A percentile compares a stretch with the other conserved stretches of the same genome.
phyloP scores from a whole-genome alignment of 1,284 basidiomycete genomes.

The Apiotrichum siamense region DNA sequence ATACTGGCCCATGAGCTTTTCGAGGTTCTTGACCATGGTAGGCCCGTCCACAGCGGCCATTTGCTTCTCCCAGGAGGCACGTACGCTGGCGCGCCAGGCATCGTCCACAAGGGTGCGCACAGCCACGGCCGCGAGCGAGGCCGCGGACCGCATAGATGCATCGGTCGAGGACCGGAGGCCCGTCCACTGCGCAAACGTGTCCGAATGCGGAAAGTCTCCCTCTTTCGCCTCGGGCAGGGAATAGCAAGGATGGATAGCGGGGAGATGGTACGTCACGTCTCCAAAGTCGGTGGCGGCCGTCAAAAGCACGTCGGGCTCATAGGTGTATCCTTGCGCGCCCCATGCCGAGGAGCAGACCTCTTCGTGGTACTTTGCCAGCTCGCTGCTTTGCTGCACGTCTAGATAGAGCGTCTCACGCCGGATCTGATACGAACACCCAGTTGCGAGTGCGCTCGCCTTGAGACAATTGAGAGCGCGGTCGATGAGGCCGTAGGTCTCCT shows the following conservation, averaged over 20 bases:
- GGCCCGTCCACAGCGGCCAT: neutral
- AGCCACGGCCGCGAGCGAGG: constrained; percentile 2
- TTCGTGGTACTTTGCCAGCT: constrained; percentile 17
- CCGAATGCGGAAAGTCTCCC: constrained; percentile 5
- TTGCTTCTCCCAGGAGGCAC: constrained; percentile 1
- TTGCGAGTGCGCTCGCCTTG: constrained; percentile 43
- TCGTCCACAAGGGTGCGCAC: constrained; percentile 1
- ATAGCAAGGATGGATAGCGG: constrained; percentile 7
- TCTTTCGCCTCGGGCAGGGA: constrained; percentile 3
- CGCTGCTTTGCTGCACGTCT: constrained; percentile 34
- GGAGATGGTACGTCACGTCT: constrained; percentile 3
- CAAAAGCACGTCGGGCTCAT: neutral
- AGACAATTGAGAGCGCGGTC: constrained; percentile 40
- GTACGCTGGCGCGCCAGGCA: neutral
- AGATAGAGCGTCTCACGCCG: constrained; percentile 31
- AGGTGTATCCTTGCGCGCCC: constrained; percentile 4
- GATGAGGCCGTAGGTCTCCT: constrained; percentile 25
- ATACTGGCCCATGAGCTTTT: neutral
- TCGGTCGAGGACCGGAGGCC: neutral
- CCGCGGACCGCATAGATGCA: constrained; percentile 2
- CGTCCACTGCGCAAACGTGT: constrained; percentile 7
- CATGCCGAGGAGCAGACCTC: constrained; percentile 7
- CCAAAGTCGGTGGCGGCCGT: constrained; percentile 2
- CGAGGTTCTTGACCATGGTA: neutral
- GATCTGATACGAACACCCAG: constrained; percentile 38